These are phyloP conservation scores for Acacia acuminata DNA, from an alignment of 306 rosid species.

Conservation along the genomic window DNA sequence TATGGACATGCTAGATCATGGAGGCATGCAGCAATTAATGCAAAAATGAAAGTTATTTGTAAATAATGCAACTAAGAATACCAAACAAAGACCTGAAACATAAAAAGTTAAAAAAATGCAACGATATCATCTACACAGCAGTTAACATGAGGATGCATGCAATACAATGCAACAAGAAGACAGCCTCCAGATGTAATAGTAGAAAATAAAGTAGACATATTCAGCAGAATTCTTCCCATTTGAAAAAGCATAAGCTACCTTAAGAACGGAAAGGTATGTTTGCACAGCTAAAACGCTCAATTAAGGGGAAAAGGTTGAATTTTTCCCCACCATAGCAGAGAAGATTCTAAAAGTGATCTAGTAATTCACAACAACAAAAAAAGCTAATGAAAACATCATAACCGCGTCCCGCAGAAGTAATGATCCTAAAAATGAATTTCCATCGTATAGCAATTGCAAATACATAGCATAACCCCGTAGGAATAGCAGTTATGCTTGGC, in stretches of 20 bases:
- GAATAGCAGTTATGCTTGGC: neutral
- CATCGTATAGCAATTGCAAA: neutral
- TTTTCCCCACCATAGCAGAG: neutral
- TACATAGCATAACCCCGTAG: neutral
- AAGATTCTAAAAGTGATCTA: neutral
- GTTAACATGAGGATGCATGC: neutral
- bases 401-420: conserved; percentile 1
- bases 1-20: conserved; percentile 14
- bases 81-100: conserved; percentile 1
- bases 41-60: neutral
- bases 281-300: neutral
- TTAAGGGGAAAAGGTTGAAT: neutral
- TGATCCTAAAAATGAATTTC: conserved; percentile 7
- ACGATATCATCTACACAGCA: conserved; percentile 9
- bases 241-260: neutral
- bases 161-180: conserved; percentile 8
- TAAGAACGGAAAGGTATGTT: neutral
- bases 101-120: neutral
- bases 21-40: conserved; percentile 24
- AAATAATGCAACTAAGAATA: conserved; percentile 1
- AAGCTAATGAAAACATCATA: conserved; percentile 10
- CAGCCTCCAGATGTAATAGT: neutral
- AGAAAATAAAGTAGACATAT: neutral
- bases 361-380: neutral
- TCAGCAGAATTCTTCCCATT: neutral